phyloP scores from a whole-genome alignment of 768 basidiomycete genomes.

The Psilocybe tampanensis region DNA sequence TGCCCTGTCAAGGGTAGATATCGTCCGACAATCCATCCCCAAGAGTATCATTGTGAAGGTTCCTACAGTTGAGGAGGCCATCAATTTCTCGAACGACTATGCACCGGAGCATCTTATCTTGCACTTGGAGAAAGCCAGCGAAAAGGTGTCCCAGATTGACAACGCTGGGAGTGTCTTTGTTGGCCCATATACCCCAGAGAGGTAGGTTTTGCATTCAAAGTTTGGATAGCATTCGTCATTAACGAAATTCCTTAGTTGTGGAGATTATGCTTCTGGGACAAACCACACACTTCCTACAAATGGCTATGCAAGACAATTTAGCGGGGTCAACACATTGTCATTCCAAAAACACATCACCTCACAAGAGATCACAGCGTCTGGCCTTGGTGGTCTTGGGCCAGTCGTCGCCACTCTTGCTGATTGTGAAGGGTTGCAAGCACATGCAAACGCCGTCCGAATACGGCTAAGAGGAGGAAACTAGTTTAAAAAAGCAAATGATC shows the following conservation, averaged over 20 bases:
- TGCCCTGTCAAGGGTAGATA: conserved; percentile 85
- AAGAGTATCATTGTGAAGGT: conserved; percentile 90
- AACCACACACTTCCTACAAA: conserved; percentile 98
- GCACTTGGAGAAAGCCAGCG: conserved; percentile 76
- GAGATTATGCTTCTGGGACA: conserved; percentile 98
- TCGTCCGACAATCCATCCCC: conserved; percentile 84
- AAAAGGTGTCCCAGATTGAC: conserved; percentile 64
- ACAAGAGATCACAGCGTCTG: conserved; percentile 84
- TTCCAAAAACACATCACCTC: conserved; percentile 99
- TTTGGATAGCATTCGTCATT: background rate
- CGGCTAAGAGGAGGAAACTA: conserved; percentile 44
- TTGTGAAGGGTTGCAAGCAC: conserved; percentile 92
- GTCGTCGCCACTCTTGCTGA: conserved; percentile 89
- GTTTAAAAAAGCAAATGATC: background rate
- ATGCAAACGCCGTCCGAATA: conserved; percentile 94
- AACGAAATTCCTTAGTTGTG: conserved; percentile 62
- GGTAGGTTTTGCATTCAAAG: conserved; percentile 47
- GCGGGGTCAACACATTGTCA: conserved; percentile 93
- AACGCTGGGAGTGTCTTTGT: conserved; percentile 98
- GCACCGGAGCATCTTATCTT: conserved; percentile 98
- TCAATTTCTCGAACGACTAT: conserved; percentile 94
- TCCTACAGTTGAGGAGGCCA: conserved; percentile 68
- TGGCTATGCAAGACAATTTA: conserved; percentile 97
- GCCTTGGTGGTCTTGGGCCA: conserved; percentile 81
- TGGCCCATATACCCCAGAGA: conserved; percentile 93